phyloP scores from a whole-genome alignment of 805 yeast species.

The Myxozyma vanderwaltii region DNA sequence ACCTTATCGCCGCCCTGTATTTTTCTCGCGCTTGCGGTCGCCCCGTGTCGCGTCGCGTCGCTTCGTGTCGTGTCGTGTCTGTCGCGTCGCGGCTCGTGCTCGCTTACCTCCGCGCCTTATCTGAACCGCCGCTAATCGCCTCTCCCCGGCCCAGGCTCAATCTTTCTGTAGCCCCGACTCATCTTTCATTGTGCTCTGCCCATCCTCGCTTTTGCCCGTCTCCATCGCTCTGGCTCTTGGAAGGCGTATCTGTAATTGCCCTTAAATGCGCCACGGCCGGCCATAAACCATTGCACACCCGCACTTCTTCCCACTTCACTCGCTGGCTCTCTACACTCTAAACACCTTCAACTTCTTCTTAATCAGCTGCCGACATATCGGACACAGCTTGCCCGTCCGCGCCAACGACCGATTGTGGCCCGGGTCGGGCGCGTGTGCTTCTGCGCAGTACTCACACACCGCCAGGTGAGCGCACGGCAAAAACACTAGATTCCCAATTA shows the following conservation, averaged over 20 bases:
- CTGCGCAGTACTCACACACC: constrained; percentile 31
- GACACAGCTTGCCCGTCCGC: constrained; percentile 18
- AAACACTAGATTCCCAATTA: constrained; percentile 17
- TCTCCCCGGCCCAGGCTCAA: no score
- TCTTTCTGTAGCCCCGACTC: no score
- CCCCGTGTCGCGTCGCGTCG: no score
- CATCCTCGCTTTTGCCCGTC: no score
- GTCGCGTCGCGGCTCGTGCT: background rate
- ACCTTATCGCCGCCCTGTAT: no score
- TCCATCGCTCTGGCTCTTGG: no score
- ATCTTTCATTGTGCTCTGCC: no score
- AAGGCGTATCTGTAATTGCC: no score
- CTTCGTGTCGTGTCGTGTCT: background rate
- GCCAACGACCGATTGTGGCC: constrained; percentile 19
- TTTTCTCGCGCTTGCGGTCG: no score
- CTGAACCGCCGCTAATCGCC: no score
- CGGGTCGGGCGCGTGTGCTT: constrained; percentile 25
- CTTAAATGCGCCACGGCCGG: no score
- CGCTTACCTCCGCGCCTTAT: background rate
- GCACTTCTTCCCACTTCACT: background rate
- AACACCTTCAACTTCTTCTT: constrained; percentile 19
- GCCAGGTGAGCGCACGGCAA: constrained; percentile 29
- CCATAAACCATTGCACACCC: no score
- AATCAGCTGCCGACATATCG: constrained; percentile 22
- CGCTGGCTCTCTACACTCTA: constrained; percentile 9